Conservation (phyloP, 768 basidiomycete genomes). For the Agaricus sinodeliciosus region DNA sequence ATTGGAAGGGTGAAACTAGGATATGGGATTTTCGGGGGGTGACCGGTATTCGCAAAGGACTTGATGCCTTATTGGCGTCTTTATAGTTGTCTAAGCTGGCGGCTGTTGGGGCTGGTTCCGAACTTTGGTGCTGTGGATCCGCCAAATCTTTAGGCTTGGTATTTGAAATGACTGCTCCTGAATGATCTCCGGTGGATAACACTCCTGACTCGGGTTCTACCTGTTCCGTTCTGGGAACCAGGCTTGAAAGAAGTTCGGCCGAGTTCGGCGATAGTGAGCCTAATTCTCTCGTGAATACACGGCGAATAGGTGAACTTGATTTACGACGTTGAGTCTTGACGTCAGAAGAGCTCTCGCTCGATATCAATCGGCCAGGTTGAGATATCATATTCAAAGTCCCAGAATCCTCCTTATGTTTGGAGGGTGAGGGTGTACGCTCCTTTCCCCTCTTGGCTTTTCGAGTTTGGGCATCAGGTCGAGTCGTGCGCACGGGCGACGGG, state of each 20-base stretch:
- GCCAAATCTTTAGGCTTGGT: not conserved
- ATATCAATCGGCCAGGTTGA: not conserved
- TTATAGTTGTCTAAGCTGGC: slow-evolving; percentile 16
- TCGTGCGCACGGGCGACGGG: not conserved
- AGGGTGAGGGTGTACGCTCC: slow-evolving; percentile 3
- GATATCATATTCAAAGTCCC: not conserved
- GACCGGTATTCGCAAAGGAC: slow-evolving; percentile 17
- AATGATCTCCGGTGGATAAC: slow-evolving; percentile 12
- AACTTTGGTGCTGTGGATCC: not conserved
- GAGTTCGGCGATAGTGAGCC: slow-evolving; percentile 60
- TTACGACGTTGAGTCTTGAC: slow-evolving; percentile 1
- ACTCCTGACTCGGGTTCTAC: not conserved
- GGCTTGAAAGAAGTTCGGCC: slow-evolving; percentile 19
- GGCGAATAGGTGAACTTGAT: slow-evolving; percentile 5
- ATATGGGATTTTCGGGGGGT: slow-evolving; percentile 10
- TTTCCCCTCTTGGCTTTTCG: slow-evolving; percentile 16
- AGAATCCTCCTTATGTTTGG: not conserved
- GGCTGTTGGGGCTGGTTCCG: slow-evolving; percentile 22
- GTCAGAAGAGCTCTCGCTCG: not conserved
- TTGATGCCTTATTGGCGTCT: slow-evolving; percentile 20
- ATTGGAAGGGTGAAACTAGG: slow-evolving; percentile 20
- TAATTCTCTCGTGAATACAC: slow-evolving; percentile 29
- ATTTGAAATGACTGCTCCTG: not conserved
- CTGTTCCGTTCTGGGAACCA: slow-evolving; percentile 16
- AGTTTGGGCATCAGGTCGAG: slow-evolving; percentile 18